Base-by-base conservation (phyloP, 306 rosid species). In the Inga leiocalycina region DNA sequence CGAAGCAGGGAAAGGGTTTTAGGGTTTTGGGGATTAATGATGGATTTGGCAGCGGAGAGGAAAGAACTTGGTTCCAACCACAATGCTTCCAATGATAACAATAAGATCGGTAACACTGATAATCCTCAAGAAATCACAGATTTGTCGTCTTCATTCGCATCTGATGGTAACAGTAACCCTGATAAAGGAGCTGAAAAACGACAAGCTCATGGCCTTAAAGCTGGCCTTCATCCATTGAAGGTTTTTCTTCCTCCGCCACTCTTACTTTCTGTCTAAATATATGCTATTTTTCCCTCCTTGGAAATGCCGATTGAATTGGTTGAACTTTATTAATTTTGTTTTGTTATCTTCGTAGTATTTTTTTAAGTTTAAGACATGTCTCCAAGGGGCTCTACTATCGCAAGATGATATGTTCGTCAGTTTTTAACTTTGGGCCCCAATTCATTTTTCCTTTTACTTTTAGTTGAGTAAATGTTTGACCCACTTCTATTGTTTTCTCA, bases 211-310 rank as follows among this genome's bases (percentile, higher is more conserved):
- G 90, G 84, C 45, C 88, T 87, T 82, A 79, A 88, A 79, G 88
- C 86, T 41, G 86, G 86, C 61, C 88, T 87, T 87, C 90, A 82
- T 67, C 90, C 90, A 9, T 79, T 84, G 0, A 87, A 87, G 88
- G 90, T 87, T 17, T 37, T 69, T 59, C 32, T 37, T 37, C 15
- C 6, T 39, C 45, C 41, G 3, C 45, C 27, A 17, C 46, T 84
- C 69, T 9, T n/a, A 5, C 34, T 65, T 37, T 72, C 41, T 22
- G 54, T 39, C 19, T 9, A 19, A 69, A 69, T 39, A 69, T 69
- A 8, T 69, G 46, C n/a, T 8, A 17, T 22, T 49, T 14, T 27
- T 56, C 13, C 43, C 30, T 32, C 22, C 46, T 9, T 70, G 54
- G 9, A 61, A 7, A 71, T 61, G 74, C 2, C 75, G 10, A 45